Base-by-base conservation (phyloP, 2,329 filamentous ascomycete genomes). In the Graphilbum ipis-grandicollis region DNA sequence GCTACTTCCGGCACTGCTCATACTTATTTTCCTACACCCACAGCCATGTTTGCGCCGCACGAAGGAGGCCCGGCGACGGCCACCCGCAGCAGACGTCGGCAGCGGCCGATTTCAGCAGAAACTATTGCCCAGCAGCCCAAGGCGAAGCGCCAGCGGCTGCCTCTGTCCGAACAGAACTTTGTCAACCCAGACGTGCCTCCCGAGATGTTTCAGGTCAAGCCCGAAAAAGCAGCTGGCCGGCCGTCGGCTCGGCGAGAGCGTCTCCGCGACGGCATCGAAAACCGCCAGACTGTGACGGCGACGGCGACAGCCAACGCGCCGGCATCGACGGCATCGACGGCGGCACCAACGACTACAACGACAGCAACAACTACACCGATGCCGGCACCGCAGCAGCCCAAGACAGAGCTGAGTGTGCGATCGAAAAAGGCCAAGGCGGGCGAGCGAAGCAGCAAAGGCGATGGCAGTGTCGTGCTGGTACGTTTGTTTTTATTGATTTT, bases 381-480 rank as follows among this genome's bases (percentile, higher is more conserved):
- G 17, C 47, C 53, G 9, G 5, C 26, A 13, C 26, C 6, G 26
- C 26, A 7, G 26, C 26, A 5, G 26, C 52, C 58, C 31, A 63
- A 58, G 44, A 66, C 62, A 45, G 71, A 77, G 47, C 61, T 73
- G 33, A 70, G 61, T 40, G 60, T 76, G 29, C 65, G 74, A 43
- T 63, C 68, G 9, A 78, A 76, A 51, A 78, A 77, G 52, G 51
- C 63, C 33, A 75, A 75, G 49, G 57, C 65, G n/a, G 63, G 63
- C 42, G 73, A 81, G 48, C 66, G 77, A 46, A 60, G 63, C 32
- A 65, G 60, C 47, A 81, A 79, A 52, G 75, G 74, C 34, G 77
- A 83, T 50, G 71, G 74, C 23, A 76, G 71, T 46, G 61, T 73
- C 42, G 62, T 78, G 47, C 52, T 83, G 56, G 77, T 81, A 59